Evolutionary conservation across 129 eudicot species (phyloP).

Genomic region (Escallonia herrerae): DNA sequence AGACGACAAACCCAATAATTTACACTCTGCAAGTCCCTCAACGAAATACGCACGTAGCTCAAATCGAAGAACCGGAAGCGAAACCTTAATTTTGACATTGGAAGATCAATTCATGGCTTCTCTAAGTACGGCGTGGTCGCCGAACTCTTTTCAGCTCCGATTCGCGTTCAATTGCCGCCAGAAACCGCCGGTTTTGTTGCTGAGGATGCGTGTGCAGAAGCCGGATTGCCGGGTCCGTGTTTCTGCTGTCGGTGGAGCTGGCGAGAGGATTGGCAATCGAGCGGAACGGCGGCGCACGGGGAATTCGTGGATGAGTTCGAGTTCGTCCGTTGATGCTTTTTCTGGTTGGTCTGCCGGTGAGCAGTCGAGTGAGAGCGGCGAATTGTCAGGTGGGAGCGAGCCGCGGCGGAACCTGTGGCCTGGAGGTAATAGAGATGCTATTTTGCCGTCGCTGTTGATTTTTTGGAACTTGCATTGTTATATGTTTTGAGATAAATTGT

Average conservation of each 20-base stretch:
- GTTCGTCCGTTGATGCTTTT: constrained; percentile 27
- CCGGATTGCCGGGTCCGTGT: constrained; percentile 25
- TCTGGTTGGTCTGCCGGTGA: constrained; percentile 54
- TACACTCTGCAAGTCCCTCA: too few relatives aligned
- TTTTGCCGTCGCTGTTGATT: neutral
- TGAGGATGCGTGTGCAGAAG: constrained; percentile 34
- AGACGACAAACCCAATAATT: constrained; percentile 3
- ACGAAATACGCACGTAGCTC: too few relatives aligned
- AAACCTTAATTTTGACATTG: neutral
- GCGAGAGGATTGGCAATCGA: constrained; percentile 19
- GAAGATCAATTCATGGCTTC: constrained; percentile 23
- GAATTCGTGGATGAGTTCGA: constrained; percentile 18
- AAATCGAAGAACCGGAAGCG: neutral
- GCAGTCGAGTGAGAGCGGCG: constrained; percentile 16
- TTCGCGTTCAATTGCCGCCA: constrained; percentile 41
- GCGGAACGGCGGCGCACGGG: constrained; percentile 21
- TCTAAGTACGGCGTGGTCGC: constrained; percentile 34
- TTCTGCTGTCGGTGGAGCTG: constrained; percentile 24
- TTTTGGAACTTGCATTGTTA: neutral
- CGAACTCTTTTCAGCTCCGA: constrained; percentile 72
- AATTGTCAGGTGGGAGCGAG: constrained; percentile 5
- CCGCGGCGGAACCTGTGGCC: constrained; percentile 28
- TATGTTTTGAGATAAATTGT: neutral
- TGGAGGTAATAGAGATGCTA: constrained; percentile 30
- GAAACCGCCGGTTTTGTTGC: constrained; percentile 22